Evolutionary conservation across 805 yeast species (phyloP), one percentile per base, ranked within the genome.

Genomic region (Teunomyces cretensis): DNA sequence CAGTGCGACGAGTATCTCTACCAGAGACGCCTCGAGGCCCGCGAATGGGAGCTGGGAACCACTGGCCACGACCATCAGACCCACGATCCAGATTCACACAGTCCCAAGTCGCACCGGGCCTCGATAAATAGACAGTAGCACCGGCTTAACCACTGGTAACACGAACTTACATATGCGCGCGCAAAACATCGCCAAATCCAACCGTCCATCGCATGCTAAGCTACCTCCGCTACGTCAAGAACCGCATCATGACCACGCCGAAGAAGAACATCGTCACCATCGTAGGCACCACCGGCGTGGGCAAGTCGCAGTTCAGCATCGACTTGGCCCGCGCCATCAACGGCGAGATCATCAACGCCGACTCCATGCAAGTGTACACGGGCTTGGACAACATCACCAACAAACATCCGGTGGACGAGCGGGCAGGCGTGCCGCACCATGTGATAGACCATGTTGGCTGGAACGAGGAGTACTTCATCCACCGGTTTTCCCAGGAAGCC

Each of bases 281-380:
- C 13, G 86, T 87, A 3, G 99, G 99, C 0, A 91, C 96, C 30
- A 92, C 99, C 0, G 99, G 98, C 0, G 97, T 90, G 9, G 99
- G 99, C 0, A 92, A 92, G 60, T 91, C 97, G 0, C 39, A 81
- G 75, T 77, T 87, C 48, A 79, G 88, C 38, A 80, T 89, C 2
- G 92, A 89, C 48, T 62, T 94, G 15, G 97, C 97, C 9, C 74
- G 79, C 53, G 75, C 75, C 22, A 76, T 86, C 42, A 78, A 83
- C 58, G 98, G 98, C 15, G 98, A 94, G 60, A 75, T 94, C 51
- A 86, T 94, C 51, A 94, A 94, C 64, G 96, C 96, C 0, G 99
- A 94, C 61, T 89, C 98, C 1, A 91, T 94, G 97, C 99, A 94
- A 65, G 86, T 94, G 74, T 94, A 94, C 64, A 67, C 72, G 32